Evolutionary conservation across 1,139 yeast genomes (phyloP), one percentile per base, ranked within the genome.

Genomic region (Groenewaldozyma auringiensis): DNA sequence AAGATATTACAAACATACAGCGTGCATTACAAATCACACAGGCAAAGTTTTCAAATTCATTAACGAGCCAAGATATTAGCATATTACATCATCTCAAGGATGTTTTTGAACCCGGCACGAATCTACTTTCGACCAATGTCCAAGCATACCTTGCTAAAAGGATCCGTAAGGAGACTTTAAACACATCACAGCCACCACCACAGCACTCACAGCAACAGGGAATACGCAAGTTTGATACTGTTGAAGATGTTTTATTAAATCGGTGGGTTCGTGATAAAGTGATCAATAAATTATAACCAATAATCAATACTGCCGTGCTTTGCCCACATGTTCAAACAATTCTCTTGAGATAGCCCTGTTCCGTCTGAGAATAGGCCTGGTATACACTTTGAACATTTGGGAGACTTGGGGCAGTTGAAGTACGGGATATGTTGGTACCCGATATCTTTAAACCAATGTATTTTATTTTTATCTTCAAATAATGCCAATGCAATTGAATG

Each of bases 401-500:
- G 61, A 20, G 68, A 62, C 47, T 58, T 51, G 33, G 57, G 94
- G 57, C 94, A 83, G 60, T 83, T 79, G 38, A 70, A 66, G 60
- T 81, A 86, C 0, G 95, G 95, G 44, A 66, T 66, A 60, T 82
- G 89, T 52, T 67, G 72, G 61, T 85, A 86, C 0, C 94, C 95
- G 44, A 86, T 79, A 59, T 86, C 96, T 61, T 88, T 74, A 60
- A 87, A 87, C 92, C 94, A 87, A 60, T 87, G 95, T 38, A 87
- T 71, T 52, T 78, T 73, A 16, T 69, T 63, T 54, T 76, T 79
- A 55, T 83, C 87, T 13, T 83, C 83, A 62, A 87, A 84, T 29
- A 87, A 63, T 0, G 80, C 81, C 21, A 85, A 65, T 0, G 89
- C 94, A 44, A 85, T 61, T 1, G 88, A 77, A 61, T 83, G 94